Evolutionary conservation across 2,329 filamentous ascomycete species (phyloP).

Genomic region (Aspergillus quadricinctus): DNA sequence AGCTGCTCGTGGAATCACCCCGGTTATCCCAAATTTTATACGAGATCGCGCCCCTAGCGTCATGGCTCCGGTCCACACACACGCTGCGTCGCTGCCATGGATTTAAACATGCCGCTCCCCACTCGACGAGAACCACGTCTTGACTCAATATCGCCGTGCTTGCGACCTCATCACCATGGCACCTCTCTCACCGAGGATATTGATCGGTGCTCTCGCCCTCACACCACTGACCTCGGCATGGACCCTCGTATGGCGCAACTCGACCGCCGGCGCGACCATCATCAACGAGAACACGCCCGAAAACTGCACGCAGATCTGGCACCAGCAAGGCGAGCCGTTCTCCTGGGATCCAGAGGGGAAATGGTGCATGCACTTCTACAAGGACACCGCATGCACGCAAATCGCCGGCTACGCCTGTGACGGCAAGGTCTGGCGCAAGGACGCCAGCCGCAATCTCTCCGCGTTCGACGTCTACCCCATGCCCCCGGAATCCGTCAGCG

Average conservation of each 20-base stretch:
- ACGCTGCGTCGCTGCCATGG: too few species aligned
- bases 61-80: not conserved
- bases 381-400: conserved; percentile 3
- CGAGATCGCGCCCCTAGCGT: not conserved
- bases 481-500: conserved; percentile 4
- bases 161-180: conserved; percentile 5
- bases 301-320: conserved; percentile 13
- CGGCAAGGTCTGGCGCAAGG: conserved; percentile 5
- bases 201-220: not conserved
- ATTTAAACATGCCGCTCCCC: not conserved
- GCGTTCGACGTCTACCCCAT: conserved; percentile 13
- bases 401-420: conserved; percentile 8
- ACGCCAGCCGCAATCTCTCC: conserved; percentile 5
- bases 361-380: conserved; percentile 12
- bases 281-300: not conserved
- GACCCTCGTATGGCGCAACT: conserved; percentile 13
- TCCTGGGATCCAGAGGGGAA: conserved; percentile 11
- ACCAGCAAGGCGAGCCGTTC: conserved; percentile 8
- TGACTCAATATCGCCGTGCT: not conserved
- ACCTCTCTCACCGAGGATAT: not conserved
- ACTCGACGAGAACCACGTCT: not conserved
- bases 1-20: not conserved
- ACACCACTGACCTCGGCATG: conserved; percentile 4
- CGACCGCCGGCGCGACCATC: conserved; percentile 4
- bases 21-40: not conserved